Base-by-base conservation (phyloP, 2,329 filamentous ascomycete genomes). In the Taxawa tesnikishii region DNA sequence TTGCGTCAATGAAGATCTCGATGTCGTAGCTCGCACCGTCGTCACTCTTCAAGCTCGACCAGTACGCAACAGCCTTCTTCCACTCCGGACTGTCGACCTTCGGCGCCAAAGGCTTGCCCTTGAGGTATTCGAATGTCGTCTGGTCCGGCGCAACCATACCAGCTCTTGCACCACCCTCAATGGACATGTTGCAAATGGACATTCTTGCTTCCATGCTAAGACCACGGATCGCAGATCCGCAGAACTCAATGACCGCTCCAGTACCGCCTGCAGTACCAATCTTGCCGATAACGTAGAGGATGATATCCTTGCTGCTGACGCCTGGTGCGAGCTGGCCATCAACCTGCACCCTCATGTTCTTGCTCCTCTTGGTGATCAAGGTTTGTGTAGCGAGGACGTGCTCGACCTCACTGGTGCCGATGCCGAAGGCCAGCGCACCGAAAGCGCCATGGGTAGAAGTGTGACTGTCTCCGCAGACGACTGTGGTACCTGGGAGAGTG, bases 141-240 rank as follows among this genome's bases (percentile, higher is more conserved):
- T 94, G 79, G 51, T 98, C 90, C 4, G 90, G 90, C 7, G 90
- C 90, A 38, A 98, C 79, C 85, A 98, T 93, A 44, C 90, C 90
- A 38, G 88, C 88, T 62, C 90, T 74, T 29, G 90, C 90, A 59
- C 90, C 90, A 45, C 71, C 90, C 67, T 98, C 90, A 46, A 96
- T 94, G 10, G 87, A 85, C 90, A 96, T 96, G 67, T 98, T 98
- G 68, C 90, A 96, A 56, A 98, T 93, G 41, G 87, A 94, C 90
- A 98, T 96, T 45, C 90, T 77, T 26, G 88, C 90, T 61, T 96
- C 90, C 74, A 98, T 94, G 59, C 46, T 93, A 47, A 96, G 68
- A 39, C 62, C 64, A 46, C 84, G 77, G 54, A 98, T 94, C 39
- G 90, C 83, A 31, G 87, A 94, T 38, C 90, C 90, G 53, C 85